Base-by-base conservation (phyloP, 306 rosid genomes). In the Cucurbita ficifolia region DNA sequence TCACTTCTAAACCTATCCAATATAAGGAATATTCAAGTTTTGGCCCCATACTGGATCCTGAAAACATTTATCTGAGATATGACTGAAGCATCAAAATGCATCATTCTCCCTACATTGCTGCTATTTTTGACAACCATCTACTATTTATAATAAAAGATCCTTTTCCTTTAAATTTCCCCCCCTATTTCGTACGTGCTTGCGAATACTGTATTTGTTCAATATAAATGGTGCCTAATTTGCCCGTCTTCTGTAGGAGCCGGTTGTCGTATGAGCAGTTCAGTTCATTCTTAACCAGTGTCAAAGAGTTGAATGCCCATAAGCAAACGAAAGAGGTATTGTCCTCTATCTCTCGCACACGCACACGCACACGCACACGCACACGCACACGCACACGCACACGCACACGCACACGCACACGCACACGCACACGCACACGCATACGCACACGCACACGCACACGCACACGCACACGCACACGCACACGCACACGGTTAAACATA, bases 181-280 rank as follows among this genome's bases (percentile, higher is more conserved):
- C 53, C n/a, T 5, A 14, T 49, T 49, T 45, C 4, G 50, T 13
- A 2, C 50, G 13, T 45, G 36, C 52, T 42, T 64, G 36, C 36
- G 10, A 43, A 42, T 42, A 18, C 10, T 73, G 10, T 24, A 36
- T 73, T 56, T 56, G 39, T 17, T 35, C 68, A 74, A 14, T 60
- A 21, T 10, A 3, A 42, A 12, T 43, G 7, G 7, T 57, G 22
- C 10, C 55, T 51, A 58, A 18, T 19, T 46, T 19, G 55, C 42
- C 72, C 13, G 42, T 42, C 38, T 76, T 22, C 40, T 78, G 48
- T 78, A 94, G 99, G 97, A 88, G 89, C 78, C 99, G 99, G 42
- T 77, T 94, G 85, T 88, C 97, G 24, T 91, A 89, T 56, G 97
- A 91, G 86, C 97, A 91, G 79, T 95, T 95, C 82, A 89, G 99